These are phyloP conservation scores for Gonapodya sp. DNA, from an alignment of 192 early-diverging fungal genomes.

Conservation along the genomic window DNA sequence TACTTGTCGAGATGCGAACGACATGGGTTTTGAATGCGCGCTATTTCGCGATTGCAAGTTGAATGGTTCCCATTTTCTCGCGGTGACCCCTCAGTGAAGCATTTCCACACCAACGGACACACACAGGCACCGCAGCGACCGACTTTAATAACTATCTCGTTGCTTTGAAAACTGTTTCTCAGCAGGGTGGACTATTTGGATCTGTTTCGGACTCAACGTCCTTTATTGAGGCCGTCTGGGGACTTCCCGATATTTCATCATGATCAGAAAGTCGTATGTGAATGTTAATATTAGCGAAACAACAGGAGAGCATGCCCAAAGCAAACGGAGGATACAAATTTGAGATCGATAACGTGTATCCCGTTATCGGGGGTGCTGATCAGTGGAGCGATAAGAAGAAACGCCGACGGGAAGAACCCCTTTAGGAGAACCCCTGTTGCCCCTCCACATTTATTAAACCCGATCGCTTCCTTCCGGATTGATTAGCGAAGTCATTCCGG, in stretches of 20 bases:
- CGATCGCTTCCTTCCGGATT: too few relatives aligned
- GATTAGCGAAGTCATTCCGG: too few relatives aligned
- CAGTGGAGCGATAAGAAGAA: too few relatives aligned
- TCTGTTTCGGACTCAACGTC: not conserved
- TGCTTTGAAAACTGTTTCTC: not conserved
- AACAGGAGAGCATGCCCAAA: too few relatives aligned
- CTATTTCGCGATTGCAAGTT: not conserved
- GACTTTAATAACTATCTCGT: not conserved
- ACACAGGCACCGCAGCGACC: not conserved
- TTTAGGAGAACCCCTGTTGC: too few relatives aligned
- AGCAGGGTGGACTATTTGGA: not conserved
- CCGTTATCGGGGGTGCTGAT: too few relatives aligned
- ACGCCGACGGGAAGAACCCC: too few relatives aligned
- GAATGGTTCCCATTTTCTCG: not conserved
- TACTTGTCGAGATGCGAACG: not conserved
- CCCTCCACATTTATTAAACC: too few relatives aligned
- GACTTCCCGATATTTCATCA: not conserved
- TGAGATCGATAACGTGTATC: too few relatives aligned
- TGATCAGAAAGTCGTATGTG: too few relatives aligned
- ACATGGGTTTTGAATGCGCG: not conserved
- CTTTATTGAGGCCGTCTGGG: not conserved
- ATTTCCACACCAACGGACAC: not conserved
- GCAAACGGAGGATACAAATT: too few relatives aligned
- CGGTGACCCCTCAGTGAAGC: not conserved
- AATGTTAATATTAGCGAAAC: too few relatives aligned